Percentiles rank a stretch among this genome's conserved stretches.
Evolutionary conservation across 1,284 basidiomycete species (phyloP).

Genomic region (Tilletia indica): DNA sequence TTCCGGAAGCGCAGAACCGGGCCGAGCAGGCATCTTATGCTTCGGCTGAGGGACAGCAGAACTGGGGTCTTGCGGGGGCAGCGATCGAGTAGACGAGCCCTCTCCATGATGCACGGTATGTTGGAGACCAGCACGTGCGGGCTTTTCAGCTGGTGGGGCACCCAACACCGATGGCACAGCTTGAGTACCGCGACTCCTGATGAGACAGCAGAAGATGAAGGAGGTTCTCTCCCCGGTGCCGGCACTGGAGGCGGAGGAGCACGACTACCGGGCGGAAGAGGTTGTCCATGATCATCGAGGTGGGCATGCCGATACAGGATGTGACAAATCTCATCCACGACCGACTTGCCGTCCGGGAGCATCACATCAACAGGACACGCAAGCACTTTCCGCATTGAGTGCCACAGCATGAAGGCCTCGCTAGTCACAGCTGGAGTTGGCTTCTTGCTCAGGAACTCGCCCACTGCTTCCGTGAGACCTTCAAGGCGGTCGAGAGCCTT

Average conservation of each 20-base stretch:
- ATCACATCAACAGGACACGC: slow-evolving; percentile 5
- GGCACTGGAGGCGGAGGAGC: too few relatives aligned
- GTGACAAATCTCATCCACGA: slow-evolving; percentile 6
- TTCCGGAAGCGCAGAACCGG: too few relatives aligned
- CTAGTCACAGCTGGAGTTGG: not conserved
- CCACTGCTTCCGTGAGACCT: slow-evolving; percentile 4
- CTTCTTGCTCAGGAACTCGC: not conserved
- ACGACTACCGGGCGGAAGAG: too few relatives aligned
- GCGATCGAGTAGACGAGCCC: too few relatives aligned
- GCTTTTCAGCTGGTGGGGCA: too few relatives aligned
- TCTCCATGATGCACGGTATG: too few relatives aligned
- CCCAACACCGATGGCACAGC: too few relatives aligned
- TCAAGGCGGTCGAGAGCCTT: not conserved
- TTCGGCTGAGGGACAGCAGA: too few relatives aligned
- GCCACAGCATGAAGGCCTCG: not conserved
- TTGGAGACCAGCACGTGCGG: too few relatives aligned
- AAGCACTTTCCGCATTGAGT: slow-evolving; percentile 12
- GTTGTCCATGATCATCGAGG: not conserved
- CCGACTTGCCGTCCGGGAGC: not conserved
- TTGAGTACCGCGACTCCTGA: not conserved
- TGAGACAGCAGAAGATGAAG: not conserved
- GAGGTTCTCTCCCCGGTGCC: not conserved
- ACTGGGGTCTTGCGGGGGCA: too few relatives aligned
- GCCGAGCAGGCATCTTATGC: too few relatives aligned
- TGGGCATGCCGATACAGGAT: not conserved